Evolutionary conservation across 768 basidiomycete species (phyloP).

Genomic region (Amyloporia xantha): DNA sequence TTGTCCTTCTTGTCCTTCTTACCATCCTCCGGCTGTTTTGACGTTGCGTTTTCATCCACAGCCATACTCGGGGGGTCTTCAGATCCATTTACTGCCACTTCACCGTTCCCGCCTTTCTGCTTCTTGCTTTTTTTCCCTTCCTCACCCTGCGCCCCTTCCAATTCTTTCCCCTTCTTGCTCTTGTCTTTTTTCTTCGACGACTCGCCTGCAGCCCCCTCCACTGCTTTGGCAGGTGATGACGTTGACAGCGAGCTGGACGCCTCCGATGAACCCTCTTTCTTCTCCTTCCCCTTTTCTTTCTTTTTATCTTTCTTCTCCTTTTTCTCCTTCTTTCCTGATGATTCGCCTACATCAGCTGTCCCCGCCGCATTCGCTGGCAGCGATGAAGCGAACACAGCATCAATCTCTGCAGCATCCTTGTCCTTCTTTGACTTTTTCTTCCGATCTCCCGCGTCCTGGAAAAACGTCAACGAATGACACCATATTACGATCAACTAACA

Average conservation of each 20-base stretch:
- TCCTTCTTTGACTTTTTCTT: constrained; percentile 20
- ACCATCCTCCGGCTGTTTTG: background rate
- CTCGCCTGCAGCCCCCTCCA: constrained; percentile 11
- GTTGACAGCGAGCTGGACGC: constrained; percentile 7
- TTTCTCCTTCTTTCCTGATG: constrained; percentile 14
- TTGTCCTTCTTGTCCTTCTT: constrained; percentile 21
- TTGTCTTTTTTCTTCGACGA: constrained; percentile 24
- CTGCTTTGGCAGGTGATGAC: constrained; percentile 8
- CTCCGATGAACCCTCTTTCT: constrained; percentile 19
- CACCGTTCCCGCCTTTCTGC: background rate
- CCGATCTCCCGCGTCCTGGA: constrained; percentile 8
- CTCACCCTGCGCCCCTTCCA: constrained; percentile 14
- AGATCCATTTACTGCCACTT: background rate
- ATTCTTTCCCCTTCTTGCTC: constrained; percentile 24
- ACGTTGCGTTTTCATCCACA: background rate
- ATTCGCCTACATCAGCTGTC: constrained; percentile 3
- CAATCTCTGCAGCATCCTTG: constrained; percentile 3
- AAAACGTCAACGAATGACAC: background rate
- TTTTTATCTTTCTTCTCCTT: constrained; percentile 20
- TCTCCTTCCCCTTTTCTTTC: constrained; percentile 24
- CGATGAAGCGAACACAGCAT: background rate
- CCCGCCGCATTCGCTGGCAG: constrained; percentile 6
- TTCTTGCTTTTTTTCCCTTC: constrained; percentile 2
- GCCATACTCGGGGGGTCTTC: background rate
- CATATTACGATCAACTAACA: background rate